Base-by-base conservation (phyloP, 352 stramenopile species). In the Phytophthora citrophthora region DNA sequence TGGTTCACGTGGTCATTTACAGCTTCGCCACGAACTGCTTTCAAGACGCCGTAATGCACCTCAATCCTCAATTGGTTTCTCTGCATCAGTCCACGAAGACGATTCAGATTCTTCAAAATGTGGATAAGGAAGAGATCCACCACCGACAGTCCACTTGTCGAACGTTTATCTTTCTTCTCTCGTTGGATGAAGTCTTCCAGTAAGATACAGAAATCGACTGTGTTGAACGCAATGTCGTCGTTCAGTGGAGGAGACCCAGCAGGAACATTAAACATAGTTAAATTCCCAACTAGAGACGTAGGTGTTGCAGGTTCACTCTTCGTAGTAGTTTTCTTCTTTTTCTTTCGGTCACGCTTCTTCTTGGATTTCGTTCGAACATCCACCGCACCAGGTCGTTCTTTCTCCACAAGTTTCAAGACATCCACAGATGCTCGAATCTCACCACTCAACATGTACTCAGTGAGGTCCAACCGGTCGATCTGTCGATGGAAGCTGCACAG, bases 181-280 rank as follows among this genome's bases (percentile, higher is more conserved):
- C 46, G 44, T 27, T 67, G 20, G 10, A 27, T 3, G 16, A 56
- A 67, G 4, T 62, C 27, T 5, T 56, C 34, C 27, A 74, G 12
- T 0, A 74, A 20, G 4, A 15, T 36, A 40, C 44, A 46, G n/a
- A 69, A 69, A 10, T 55, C 46, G 24, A 69, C 61, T 2, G 39
- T 62, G 38, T 70, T 74, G 4, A 74, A 48, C 2, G 53, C 60
- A 36, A 63, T 32, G 15, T 64, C 61, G 1, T 49, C 54, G 24
- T 61, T 3, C 0, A 70, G 46, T 20, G 53, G 60, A 7, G 65
- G 65, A 0, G 54, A 23, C 5, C 32, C 41, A 7, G 40, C 4
- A 53, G 60, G 65, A 53, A 66, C 65, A 53, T 66, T 74, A 20
- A 61, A 70, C 54, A 70, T 74, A 3, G 65, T 66, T 10, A 70